A percentile compares a stretch with the other conserved stretches of the same genome.
phyloP scores from a whole-genome alignment of 208 protist species.

The Wallacemonas sp. region DNA sequence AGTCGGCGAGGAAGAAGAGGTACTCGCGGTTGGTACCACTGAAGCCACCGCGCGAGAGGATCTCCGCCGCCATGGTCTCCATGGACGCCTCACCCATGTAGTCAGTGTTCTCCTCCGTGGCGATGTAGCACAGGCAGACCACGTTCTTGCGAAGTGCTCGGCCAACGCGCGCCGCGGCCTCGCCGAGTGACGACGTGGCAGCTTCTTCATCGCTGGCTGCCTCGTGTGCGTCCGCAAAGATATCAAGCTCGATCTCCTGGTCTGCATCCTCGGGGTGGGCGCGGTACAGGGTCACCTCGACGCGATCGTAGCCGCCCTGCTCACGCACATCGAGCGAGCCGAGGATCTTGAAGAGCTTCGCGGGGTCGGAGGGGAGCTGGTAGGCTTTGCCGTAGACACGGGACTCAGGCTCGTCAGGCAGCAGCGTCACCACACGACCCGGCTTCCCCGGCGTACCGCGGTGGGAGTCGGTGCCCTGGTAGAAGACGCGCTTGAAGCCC shows the following conservation, averaged over 20 bases:
- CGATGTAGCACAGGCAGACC: constrained; percentile 74
- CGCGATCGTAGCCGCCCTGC: constrained; percentile 58
- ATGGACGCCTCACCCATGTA: constrained; percentile 58
- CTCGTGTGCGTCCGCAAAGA: background rate
- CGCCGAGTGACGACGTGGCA: background rate
- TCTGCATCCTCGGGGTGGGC: constrained; percentile 9
- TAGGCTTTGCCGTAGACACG: constrained; percentile 74
- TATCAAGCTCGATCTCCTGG: constrained; percentile 13
- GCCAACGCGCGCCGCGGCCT: background rate
- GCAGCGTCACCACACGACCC: constrained; percentile 37
- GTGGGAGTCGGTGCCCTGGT: constrained; percentile 44
- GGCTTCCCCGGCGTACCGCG: constrained; percentile 28
- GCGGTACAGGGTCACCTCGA: constrained; percentile 46
- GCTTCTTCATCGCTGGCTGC: background rate
- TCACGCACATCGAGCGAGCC: constrained; percentile 61
- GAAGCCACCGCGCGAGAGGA: constrained; percentile 41
- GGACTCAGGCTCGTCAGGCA: constrained; percentile 16
- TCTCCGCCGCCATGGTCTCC: constrained; percentile 62
- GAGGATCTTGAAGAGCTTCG: constrained; percentile 43
- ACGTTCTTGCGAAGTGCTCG: constrained; percentile 15
- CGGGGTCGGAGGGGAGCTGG: constrained; percentile 54
- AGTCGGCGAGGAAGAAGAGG: constrained; percentile 54
- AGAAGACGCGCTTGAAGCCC: constrained; percentile 39
- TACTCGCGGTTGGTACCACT: constrained; percentile 81
- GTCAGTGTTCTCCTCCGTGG: constrained; percentile 58